phyloP scores from a whole-genome alignment of 179 eudicot species.

The Silene coronaria region DNA sequence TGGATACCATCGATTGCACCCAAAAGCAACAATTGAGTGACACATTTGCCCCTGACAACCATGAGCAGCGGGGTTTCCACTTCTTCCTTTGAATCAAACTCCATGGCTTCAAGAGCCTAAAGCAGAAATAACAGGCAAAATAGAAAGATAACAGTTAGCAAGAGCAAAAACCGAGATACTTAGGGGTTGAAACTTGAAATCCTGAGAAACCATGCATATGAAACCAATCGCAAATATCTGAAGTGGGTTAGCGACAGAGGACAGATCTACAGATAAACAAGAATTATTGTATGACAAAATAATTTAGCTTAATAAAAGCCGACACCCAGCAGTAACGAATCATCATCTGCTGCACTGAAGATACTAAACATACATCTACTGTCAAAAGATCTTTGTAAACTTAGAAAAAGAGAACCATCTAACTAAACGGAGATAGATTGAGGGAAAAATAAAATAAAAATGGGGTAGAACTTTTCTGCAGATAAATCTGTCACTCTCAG shows the following conservation, averaged over 20 bases:
- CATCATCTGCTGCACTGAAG: background rate
- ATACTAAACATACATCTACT: background rate
- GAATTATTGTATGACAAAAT: background rate
- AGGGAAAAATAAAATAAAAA: background rate
- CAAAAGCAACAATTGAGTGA: conserved; percentile 80
- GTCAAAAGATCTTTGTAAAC: background rate
- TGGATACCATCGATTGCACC: conserved; percentile 85
- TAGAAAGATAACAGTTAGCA: conserved; percentile 17
- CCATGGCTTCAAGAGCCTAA: conserved; percentile 49
- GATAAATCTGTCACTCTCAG: background rate
- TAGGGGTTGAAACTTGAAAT: background rate
- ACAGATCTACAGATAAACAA: background rate
- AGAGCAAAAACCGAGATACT: background rate
- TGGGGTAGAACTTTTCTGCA: background rate
- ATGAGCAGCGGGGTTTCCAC: conserved; percentile 56
- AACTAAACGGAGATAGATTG: background rate
- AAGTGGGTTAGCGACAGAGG: background rate
- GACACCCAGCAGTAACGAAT: background rate
- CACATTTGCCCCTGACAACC: conserved; percentile 82
- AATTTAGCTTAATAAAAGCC: background rate
- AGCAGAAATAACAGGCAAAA: conserved; percentile 21
- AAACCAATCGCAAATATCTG: background rate
- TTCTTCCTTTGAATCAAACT: conserved; percentile 48
- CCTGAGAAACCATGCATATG: background rate
- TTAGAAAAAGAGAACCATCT: background rate